Evolutionary conservation across 2,329 filamentous ascomycete species (phyloP).

Genomic region (Colletotrichum godetiae): DNA sequence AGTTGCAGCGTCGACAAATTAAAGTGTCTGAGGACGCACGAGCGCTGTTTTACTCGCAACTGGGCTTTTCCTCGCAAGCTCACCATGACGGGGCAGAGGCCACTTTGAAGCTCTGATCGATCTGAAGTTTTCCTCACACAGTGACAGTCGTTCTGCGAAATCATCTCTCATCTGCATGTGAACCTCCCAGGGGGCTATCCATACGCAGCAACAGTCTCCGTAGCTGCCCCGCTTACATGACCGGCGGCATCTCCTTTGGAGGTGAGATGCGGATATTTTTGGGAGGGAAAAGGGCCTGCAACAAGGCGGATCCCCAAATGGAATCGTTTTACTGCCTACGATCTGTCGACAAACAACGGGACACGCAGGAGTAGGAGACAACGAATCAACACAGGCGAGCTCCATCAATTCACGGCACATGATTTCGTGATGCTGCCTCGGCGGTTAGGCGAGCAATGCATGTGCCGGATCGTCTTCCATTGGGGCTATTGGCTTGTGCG

Average conservation of each 20-base stretch:
- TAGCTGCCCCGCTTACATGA: slow-evolving; percentile 2
- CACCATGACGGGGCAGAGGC: neutral
- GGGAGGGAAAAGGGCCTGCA: slow-evolving; percentile 1
- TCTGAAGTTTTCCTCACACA: neutral
- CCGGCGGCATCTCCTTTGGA: neutral
- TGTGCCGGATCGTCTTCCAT: neutral
- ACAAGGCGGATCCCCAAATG: neutral
- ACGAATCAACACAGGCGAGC: slow-evolving; percentile 8
- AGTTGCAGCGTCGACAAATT: neutral
- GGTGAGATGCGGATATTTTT: neutral
- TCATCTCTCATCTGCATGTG: slow-evolving; percentile 3
- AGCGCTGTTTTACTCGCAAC: neutral
- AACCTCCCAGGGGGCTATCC: neutral
- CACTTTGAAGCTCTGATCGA: neutral
- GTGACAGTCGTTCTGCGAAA: neutral
- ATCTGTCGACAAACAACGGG: slow-evolving; percentile 13
- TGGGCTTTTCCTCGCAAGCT: neutral
- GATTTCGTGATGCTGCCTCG: slow-evolving; percentile 26
- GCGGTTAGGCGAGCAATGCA: slow-evolving; percentile 26
- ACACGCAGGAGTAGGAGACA: neutral
- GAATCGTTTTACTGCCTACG: neutral
- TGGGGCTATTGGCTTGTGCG: neutral
- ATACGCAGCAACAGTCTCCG: neutral
- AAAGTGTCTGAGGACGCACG: slow-evolving; percentile 15
- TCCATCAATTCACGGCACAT: slow-evolving; percentile 14